phyloP scores from a whole-genome alignment of 2,329 filamentous ascomycete species.

The Aspergillus viridinutans region DNA sequence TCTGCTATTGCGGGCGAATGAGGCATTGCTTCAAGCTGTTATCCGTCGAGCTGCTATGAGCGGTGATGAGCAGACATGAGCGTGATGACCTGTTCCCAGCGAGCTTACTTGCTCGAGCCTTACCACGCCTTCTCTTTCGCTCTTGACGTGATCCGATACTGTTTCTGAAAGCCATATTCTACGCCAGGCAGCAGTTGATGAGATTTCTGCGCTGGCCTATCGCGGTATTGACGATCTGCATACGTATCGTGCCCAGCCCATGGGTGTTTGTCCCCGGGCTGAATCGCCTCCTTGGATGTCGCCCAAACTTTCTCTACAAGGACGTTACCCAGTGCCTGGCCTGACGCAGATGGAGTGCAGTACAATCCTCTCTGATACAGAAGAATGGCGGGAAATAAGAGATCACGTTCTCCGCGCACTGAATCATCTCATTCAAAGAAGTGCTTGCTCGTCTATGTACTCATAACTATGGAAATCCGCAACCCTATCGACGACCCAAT shows the following conservation, averaged over 20 bases:
- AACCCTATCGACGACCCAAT: background rate
- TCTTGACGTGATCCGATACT: background rate
- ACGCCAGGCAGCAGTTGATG: background rate
- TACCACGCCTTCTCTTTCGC: background rate
- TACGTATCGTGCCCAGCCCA: background rate
- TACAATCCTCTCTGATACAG: background rate
- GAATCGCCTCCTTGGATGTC: background rate
- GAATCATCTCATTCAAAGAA: background rate
- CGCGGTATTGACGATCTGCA: background rate
- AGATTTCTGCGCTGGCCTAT: background rate
- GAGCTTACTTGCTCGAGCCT: background rate
- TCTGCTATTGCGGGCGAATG: slow-evolving; percentile 28
- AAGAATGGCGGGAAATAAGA: background rate
- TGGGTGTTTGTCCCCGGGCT: background rate
- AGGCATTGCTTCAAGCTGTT: slow-evolving; percentile 28
- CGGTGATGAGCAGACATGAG: slow-evolving; percentile 11
- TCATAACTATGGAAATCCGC: background rate
- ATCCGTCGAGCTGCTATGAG: slow-evolving; percentile 25
- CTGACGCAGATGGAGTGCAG: background rate
- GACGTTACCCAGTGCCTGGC: background rate
- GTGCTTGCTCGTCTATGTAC: background rate
- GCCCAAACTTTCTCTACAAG: background rate
- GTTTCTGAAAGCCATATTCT: background rate
- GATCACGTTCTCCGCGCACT: background rate
- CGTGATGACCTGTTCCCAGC: background rate